Evolutionary conservation across 106 monocot species (phyloP), one percentile per base, ranked within the genome.

Genomic region (Allium sativum): DNA sequence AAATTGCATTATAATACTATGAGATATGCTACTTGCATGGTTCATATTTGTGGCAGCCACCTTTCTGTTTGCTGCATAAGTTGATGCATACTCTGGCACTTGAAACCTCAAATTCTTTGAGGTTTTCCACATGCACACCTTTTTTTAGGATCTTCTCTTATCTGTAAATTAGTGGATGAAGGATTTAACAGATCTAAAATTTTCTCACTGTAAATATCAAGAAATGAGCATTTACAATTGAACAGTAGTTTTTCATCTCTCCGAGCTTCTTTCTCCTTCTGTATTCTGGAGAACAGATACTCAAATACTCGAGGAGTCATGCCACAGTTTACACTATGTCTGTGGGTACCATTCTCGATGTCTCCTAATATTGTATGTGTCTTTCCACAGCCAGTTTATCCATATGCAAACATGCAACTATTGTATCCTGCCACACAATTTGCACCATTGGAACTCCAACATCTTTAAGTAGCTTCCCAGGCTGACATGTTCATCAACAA

Each of bases 381-480:
- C 65, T 96, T 96, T 47, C 90, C 95, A 74, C 95, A 90, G 2
- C 95, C 95, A n/a, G 95, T 96, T 90, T 96, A 90, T 1, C 95
- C 95, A 72, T 96, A 96, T 20, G 95, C 95, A 84, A 96, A 96
- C 82, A 96, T 90, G 56, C 95, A 96, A 48, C 90, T 90, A 59
- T 96, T 96, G 62, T 96, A 96, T 6, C 95, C 95, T 17, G 66
- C 77, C 63, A 96, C 76, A 58, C 95, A 96, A 58, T 90, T 96
- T 96, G 90, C 5, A 96, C 90, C 95, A 96, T 96, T 16, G 87
- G 90, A 52, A 96, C 75, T 53, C 95, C 95, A 63, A 87, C 87
- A 19, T 82, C 84, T 76, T 84, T 82, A 59, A 96, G 90, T 11
- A 96, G 68, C 31, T 87, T 73, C 54, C 94, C 90, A 89, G 93